A percentile compares a stretch with the other conserved stretches of the same genome.
These are phyloP conservation scores for Phytopythium delawarense DNA, from an alignment of 352 stramenopile species.

Conservation along the genomic window DNA sequence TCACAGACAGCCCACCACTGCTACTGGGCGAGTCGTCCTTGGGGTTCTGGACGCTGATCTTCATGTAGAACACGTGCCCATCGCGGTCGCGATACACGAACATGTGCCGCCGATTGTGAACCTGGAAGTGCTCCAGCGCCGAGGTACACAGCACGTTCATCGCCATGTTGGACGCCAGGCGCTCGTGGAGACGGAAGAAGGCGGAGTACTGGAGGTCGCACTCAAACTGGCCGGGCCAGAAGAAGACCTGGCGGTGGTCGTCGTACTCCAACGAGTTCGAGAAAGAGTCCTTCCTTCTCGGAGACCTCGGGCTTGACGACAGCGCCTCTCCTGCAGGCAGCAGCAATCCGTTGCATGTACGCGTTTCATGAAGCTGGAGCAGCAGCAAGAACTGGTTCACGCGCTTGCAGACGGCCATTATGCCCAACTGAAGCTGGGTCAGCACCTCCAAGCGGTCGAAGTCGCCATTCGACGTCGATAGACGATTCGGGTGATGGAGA, in stretches of 20 bases:
- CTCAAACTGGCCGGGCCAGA: slow-evolving; percentile 86
- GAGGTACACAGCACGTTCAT: slow-evolving; percentile 83
- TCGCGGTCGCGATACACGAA: slow-evolving; percentile 86
- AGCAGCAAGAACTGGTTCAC: slow-evolving; percentile 86
- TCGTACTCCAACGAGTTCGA: slow-evolving; percentile 20
- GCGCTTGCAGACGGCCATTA: slow-evolving; percentile 63
- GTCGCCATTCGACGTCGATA: slow-evolving; percentile 10
- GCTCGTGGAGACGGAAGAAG: slow-evolving; percentile 78
- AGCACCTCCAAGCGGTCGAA: slow-evolving; percentile 63
- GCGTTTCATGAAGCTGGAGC: slow-evolving; percentile 80
- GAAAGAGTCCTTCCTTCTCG: slow-evolving; percentile 26
- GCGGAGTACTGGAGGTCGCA: slow-evolving; percentile 76
- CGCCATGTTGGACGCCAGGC: slow-evolving; percentile 68
- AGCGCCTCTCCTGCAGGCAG: slow-evolving; percentile 39
- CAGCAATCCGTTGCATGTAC: slow-evolving; percentile 68
- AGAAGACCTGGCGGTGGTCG: slow-evolving; percentile 42
- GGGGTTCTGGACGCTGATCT: slow-evolving; percentile 62
- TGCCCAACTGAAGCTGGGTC: slow-evolving; percentile 65
- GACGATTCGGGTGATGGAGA: slow-evolving; percentile 53
- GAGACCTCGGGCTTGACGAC: slow-evolving; percentile 36
- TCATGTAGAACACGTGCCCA: slow-evolving; percentile 88
- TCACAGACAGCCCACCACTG: neutral
- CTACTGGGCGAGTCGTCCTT: neutral
- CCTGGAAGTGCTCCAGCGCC: slow-evolving; percentile 86
- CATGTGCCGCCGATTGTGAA: slow-evolving; percentile 83